A percentile compares a stretch with the other conserved stretches of the same genome.
These are phyloP conservation scores for Ascomycota sp. DNA, from an alignment of 2,329 filamentous ascomycete genomes.

Conservation along the genomic window DNA sequence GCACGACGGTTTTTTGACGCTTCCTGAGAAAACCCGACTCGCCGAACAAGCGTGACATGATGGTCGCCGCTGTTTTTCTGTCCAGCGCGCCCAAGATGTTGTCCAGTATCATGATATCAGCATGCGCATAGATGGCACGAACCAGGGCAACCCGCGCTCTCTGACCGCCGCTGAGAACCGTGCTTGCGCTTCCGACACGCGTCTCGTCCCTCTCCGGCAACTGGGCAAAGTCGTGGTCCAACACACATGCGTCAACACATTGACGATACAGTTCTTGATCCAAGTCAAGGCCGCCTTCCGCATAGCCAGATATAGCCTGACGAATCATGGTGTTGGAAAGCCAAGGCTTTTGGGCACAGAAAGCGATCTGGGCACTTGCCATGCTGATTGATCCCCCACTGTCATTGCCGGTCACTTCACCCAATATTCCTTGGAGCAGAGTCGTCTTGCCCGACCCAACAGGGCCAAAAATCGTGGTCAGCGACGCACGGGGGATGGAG, in stretches of 20 bases:
- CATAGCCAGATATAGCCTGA: slow-evolving; percentile 4
- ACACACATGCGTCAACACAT: slow-evolving; percentile 45
- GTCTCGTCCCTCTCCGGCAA: slow-evolving; percentile 82
- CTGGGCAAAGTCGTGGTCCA: slow-evolving; percentile 64
- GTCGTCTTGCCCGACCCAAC: slow-evolving; percentile 4
- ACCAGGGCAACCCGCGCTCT: slow-evolving; percentile 76
- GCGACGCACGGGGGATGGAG: background rate
- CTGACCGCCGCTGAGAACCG: slow-evolving; percentile 76
- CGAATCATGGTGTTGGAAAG: slow-evolving; percentile 4
- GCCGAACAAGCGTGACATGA: slow-evolving; percentile 5
- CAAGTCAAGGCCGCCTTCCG: background rate
- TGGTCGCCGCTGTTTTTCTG: slow-evolving; percentile 2
- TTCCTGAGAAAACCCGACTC: slow-evolving; percentile 4
- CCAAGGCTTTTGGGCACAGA: slow-evolving; percentile 6
- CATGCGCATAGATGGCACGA: slow-evolving; percentile 73
- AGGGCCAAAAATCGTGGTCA: slow-evolving; percentile 2
- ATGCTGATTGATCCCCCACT: background rate
- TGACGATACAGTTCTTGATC: slow-evolving; percentile 2
- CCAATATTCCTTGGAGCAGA: slow-evolving; percentile 7
- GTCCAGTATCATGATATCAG: slow-evolving; percentile 74
- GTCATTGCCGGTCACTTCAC: slow-evolving; percentile 1
- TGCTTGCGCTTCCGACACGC: slow-evolving; percentile 76
- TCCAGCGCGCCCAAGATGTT: slow-evolving; percentile 81
- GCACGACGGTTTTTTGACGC: slow-evolving; percentile 3
- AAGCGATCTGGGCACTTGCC: slow-evolving; percentile 2